phyloP scores from a whole-genome alignment of 495 filamentous ascomycete species.

The Annulohypoxylon stygium region DNA sequence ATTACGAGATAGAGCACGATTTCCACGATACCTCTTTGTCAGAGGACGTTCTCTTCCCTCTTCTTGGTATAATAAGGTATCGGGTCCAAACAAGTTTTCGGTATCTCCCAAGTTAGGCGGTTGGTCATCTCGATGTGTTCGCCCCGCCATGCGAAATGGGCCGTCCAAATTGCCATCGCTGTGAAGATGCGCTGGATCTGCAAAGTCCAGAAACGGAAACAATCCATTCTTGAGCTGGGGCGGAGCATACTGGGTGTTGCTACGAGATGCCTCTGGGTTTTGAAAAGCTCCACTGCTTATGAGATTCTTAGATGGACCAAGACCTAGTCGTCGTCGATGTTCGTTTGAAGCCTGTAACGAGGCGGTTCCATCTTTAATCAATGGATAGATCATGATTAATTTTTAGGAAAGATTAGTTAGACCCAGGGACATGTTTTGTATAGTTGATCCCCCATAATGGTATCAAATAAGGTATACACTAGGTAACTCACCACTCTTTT shows the following conservation, averaged over 20 bases:
- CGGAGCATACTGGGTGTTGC: not conserved
- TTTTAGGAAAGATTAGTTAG: not conserved
- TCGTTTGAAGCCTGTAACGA: not conserved
- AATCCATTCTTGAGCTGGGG: not conserved
- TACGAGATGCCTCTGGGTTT: not conserved
- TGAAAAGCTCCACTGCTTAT: not conserved
- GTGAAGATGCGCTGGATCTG: not conserved
- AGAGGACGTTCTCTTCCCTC: not conserved
- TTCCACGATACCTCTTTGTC: slow-evolving; percentile 3
- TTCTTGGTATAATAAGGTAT: not conserved
- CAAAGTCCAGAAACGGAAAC: not conserved
- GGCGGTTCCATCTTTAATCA: not conserved
- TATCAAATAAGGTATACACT: not conserved
- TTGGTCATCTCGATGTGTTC: too few relatives aligned
- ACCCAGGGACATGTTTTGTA: not conserved
- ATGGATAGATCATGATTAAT: not conserved
- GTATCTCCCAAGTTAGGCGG: not conserved
- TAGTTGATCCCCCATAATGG: too few relatives aligned
- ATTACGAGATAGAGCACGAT: not conserved
- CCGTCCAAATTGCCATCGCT: not conserved
- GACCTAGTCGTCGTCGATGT: slow-evolving; percentile 7
- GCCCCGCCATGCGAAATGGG: not conserved
- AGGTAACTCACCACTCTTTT: not conserved
- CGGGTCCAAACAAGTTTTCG: not conserved
- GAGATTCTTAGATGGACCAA: slow-evolving; percentile 17